These are phyloP conservation scores for Aureobasidium sp. DNA, from an alignment of 2,329 filamentous ascomycete genomes.

Conservation along the genomic window DNA sequence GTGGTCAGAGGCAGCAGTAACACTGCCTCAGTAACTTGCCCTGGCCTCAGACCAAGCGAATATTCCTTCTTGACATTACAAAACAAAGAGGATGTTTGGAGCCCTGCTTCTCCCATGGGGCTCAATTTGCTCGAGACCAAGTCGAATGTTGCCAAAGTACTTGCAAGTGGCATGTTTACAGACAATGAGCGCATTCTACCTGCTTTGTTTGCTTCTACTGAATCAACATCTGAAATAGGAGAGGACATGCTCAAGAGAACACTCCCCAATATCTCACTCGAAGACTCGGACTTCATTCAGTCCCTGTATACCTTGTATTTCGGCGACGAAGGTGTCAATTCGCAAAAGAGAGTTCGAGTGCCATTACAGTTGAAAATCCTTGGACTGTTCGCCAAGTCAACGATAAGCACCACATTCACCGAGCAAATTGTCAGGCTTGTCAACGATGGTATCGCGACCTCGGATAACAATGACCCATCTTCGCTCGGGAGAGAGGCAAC, in stretches of 20 bases:
- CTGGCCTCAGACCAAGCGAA: slow-evolving; percentile 57
- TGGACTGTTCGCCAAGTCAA: slow-evolving; percentile 66
- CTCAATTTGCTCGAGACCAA: slow-evolving; percentile 63
- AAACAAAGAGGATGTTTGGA: slow-evolving; percentile 62
- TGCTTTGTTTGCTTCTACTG: slow-evolving; percentile 73
- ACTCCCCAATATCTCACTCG: slow-evolving; percentile 57
- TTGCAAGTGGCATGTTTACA: slow-evolving; percentile 77
- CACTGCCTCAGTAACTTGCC: slow-evolving; percentile 34
- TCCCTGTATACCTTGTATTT: slow-evolving; percentile 67
- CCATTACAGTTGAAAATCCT: slow-evolving; percentile 72
- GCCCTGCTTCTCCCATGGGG: slow-evolving; percentile 49
- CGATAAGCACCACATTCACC: slow-evolving; percentile 60
- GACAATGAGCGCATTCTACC: slow-evolving; percentile 78
- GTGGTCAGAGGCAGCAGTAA: slow-evolving; percentile 26
- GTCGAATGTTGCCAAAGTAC: slow-evolving; percentile 57
- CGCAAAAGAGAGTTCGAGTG: slow-evolving; percentile 45
- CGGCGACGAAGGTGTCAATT: slow-evolving; percentile 40
- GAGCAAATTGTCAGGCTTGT: slow-evolving; percentile 61
- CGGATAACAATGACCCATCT: slow-evolving; percentile 17
- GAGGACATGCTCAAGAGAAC: slow-evolving; percentile 83
- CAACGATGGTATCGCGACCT: slow-evolving; percentile 49
- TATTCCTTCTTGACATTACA: slow-evolving; percentile 59
- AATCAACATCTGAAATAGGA: slow-evolving; percentile 72
- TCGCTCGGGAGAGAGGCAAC: slow-evolving; percentile 61
- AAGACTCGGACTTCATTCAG: slow-evolving; percentile 54